Evolutionary conservation across 768 basidiomycete genomes (phyloP), one percentile per base, ranked within the genome.

Genomic region (Ramaria sp.): DNA sequence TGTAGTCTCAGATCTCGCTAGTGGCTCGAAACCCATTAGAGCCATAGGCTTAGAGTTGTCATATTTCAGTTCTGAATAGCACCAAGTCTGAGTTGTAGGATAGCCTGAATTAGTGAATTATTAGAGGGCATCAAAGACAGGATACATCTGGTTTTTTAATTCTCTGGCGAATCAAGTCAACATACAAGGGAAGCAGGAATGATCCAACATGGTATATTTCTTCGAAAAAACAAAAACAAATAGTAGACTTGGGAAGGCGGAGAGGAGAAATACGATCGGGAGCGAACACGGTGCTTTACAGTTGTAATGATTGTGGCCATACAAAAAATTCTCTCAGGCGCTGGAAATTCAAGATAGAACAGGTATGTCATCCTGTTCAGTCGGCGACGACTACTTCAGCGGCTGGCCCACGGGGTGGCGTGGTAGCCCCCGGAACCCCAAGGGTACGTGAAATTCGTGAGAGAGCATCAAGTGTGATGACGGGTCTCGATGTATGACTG

Each of bases 41-140:
- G 83, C 87, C 10, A 76, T 97, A 39, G 93, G 93, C 4, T 71
- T 97, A n/a, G 93, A 97, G 65, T 72, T 97, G 39, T 89, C 92
- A 36, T 96, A 94, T 66, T 96, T 94, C 63, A 88, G 86, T 66
- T 82, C 86, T 15, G 75, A 64, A 47, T 70, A 45, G 37, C n/a
- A 47, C 28, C 15, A 15, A 32, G 16, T 36, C 28, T 30, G 12
- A 50, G 20, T 4, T 5, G 7, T 27, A 27, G 8, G 13, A 27
- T 12, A 24, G 22, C 15, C 24, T 44, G n/a, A 44, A 24, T n/a
- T 3, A 47, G 18, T 27, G 2, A 47, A 30, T 16, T 5, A 22
- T n/a, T n/a, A n/a, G n/a, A n/a, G n/a, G 16, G 8, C 22, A 16
- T 3, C 45, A 47, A 47, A 44, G 8, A 47, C 45, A 47, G n/a